Percentiles rank a stretch among this genome's conserved stretches.
Evolutionary conservation across 257 asterid genomes (phyloP).

Genomic region (Galeopsis tetrahit): DNA sequence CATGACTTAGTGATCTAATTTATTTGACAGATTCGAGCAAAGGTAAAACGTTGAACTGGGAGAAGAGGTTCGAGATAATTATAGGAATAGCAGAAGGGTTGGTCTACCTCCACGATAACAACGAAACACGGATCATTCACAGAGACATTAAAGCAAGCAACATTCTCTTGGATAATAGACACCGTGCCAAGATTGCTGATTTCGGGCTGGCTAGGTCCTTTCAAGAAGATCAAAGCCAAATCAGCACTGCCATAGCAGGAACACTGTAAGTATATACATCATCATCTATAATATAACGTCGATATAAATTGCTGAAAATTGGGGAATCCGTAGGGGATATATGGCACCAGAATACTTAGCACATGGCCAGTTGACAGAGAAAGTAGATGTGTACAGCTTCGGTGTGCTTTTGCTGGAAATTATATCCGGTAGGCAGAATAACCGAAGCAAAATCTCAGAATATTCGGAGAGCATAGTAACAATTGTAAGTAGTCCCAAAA

Average conservation of each 20-base stretch:
- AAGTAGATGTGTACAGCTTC: slow-evolving; percentile 71
- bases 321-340: slow-evolving; percentile 51
- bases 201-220: slow-evolving; percentile 78
- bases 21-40: slow-evolving; percentile 55
- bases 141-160: slow-evolving; percentile 80
- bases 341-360: slow-evolving; percentile 76
- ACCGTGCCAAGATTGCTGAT: slow-evolving; percentile 69
- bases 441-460: slow-evolving; percentile 54
- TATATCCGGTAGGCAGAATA: slow-evolving; percentile 63
- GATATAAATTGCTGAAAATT: not conserved
- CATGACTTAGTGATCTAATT: not conserved
- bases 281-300: not conserved
- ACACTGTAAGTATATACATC: slow-evolving; percentile 51
- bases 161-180: slow-evolving; percentile 63
- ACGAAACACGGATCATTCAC: slow-evolving; percentile 56
- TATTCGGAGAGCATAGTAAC: slow-evolving; percentile 58
- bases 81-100: slow-evolving; percentile 74
- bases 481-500: slow-evolving; percentile 53
- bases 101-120: slow-evolving; percentile 75
- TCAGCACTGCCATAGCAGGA: slow-evolving; percentile 76
- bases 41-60: slow-evolving; percentile 61
- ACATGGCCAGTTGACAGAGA: slow-evolving; percentile 61
- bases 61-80: slow-evolving; percentile 55
- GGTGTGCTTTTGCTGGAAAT: slow-evolving; percentile 75
- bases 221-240: slow-evolving; percentile 69